Evolutionary conservation across 495 filamentous ascomycete genomes (phyloP).

Genomic region (Bacidia gigantensis): DNA sequence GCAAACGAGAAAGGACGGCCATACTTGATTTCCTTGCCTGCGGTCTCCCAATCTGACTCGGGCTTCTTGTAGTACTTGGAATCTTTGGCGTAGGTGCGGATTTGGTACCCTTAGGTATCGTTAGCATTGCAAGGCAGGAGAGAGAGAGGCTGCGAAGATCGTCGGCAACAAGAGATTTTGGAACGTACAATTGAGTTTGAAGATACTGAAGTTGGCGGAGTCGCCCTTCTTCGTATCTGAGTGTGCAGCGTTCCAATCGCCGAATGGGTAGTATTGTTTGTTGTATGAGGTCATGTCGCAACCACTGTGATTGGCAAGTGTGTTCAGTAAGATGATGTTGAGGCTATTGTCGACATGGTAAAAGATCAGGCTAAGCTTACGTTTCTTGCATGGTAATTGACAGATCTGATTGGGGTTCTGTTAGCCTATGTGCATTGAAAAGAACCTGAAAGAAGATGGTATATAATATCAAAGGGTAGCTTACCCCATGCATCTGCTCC

Average conservation of each 20-base stretch:
- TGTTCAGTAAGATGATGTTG: too few relatives aligned
- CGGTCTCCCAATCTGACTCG: not conserved
- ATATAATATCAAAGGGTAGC: too few relatives aligned
- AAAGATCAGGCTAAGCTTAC: too few relatives aligned
- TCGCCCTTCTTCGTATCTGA: not conserved
- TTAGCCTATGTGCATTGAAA: too few relatives aligned
- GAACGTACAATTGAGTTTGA: not conserved
- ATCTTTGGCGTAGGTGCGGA: not conserved
- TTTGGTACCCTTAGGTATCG: not conserved
- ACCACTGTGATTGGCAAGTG: too few relatives aligned
- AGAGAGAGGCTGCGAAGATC: too few relatives aligned
- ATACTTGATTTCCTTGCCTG: not conserved
- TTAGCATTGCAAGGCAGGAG: too few relatives aligned
- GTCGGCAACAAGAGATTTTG: too few relatives aligned
- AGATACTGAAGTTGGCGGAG: not conserved
- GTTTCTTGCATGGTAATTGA: not conserved
- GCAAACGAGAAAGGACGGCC: too few relatives aligned
- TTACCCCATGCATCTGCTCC: not conserved
- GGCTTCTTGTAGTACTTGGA: not conserved
- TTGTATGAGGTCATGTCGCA: not conserved
- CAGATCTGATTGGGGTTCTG: too few relatives aligned
- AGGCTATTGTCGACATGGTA: too few relatives aligned
- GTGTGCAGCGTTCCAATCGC: not conserved
- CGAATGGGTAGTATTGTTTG: not conserved
- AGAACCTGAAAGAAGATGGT: too few relatives aligned